Evolutionary conservation across 768 basidiomycete genomes (phyloP), one percentile per base, ranked within the genome.

Genomic region (Hypholoma fasciculare): DNA sequence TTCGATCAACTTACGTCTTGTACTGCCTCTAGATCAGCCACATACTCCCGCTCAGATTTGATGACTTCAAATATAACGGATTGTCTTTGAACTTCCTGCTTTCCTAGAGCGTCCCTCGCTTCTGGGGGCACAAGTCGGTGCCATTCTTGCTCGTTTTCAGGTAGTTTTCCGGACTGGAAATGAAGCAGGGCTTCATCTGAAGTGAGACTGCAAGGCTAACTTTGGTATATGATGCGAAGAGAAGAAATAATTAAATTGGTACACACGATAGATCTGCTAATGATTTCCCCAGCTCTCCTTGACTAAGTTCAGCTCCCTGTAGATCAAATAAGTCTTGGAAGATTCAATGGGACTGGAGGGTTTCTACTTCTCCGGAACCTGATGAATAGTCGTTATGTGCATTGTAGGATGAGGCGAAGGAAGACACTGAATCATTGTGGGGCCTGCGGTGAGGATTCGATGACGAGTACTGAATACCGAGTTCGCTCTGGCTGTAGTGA

Each of bases 41-140:
- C 89, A 69, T 97, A 98, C 59, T 94, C 89, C 61, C 87, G 81
- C 74, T 99, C 97, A 0, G 89, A 87, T 70, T 92, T 89, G 72
- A 98, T 87, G 20, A 96, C 74, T 69, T 98, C 96, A 63, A 95
- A 96, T 6, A 99, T 80, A 39, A 87, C 84, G 23, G 86, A 90
- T 70, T 98, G 95, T 46, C 95, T 82, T 57, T 89, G 84, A 19
- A 95, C 87, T 69, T 97, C 94, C 50, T 82, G 71, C 67, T 87
- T 85, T 23, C 88, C 86, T 2, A 98, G 73, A 0, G 86, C 82
- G 27, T 88, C 85, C 14, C 82, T 77, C 0, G 94, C 85, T 64
- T 84, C 84, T n/a, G 74, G 65, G 1, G 93, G 87, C 1, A 96
- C 89, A 7, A 94, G 83, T 30, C 81, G 76, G 65, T 90, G 79